Evolutionary conservation across 1,139 yeast genomes (phyloP), one percentile per base, ranked within the genome.

Genomic region (Candida sp.): DNA sequence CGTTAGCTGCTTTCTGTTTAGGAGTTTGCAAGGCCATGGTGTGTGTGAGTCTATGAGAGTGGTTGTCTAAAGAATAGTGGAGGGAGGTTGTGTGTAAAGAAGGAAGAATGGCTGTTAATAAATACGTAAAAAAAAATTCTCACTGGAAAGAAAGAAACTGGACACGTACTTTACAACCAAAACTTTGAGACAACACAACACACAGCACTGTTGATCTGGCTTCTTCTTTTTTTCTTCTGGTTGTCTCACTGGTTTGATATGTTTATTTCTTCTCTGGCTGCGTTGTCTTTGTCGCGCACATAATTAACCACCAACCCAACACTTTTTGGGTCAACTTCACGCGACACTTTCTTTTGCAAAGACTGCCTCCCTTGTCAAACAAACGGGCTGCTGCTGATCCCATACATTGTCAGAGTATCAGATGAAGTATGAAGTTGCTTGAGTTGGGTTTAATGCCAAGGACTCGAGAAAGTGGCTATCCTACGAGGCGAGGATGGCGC

Each of bases 1-100:
- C 82, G 70, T 92, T 93, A 26, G 97, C 97, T 53, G 81, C 77
- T 73, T 93, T 87, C 74, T 92, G 97, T 63, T 81, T 85, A 52
- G 94, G 93, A 30, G 96, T 87, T 78, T 90, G 97, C 43, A 71
- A 56, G 44, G 78, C 81, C 81, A 43, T 43, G 7, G 8, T 42
- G 31, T 38, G 31, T 26, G 28, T 25, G 31, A 26, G n/a, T 38
- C 9, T 6, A 22, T 11, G 23, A 23, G 27, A 9, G 31, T 26
- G 28, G 30, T 25, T 9, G 3, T 8, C 2, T 6, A 26, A 26
- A 38, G 12, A 4, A 26, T 12, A 26, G 27, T n/a, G 12, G 28
- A 22, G 27, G 31, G 28, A n/a, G n/a, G n/a, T n/a, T n/a, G n/a
- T n/a, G n/a, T n/a, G n/a, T 23, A 25, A 38, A 11, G 27, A 25